Evolutionary conservation across 352 stramenopile species (phyloP), one percentile per base, ranked within the genome.

Genomic region (Pythium angustatum): DNA sequence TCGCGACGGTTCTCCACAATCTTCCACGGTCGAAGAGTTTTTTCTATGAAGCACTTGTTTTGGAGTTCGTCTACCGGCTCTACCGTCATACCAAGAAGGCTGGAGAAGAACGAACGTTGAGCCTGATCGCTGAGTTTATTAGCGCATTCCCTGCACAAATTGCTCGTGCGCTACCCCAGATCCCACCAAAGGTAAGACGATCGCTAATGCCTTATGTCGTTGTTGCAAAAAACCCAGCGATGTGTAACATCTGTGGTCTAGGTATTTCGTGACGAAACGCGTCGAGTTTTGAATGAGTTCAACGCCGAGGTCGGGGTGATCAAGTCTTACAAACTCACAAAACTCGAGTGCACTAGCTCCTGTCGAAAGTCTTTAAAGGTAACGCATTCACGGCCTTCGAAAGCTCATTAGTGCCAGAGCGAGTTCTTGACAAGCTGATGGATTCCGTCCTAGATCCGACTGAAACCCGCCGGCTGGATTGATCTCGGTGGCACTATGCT

Each of bases 21-120:
- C 48, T 81, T 34, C 67, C 73, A 17, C 31, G 68, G 38, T 58
- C 59, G 26, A 76, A 76, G 38, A 78, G 70, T 26, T 81, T 81
- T 30, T 67, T 67, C 31, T 78, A 66, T 31, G 26, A 78, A 41
- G 70, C 73, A 21, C 61, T 81, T 5, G 22, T 78, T 0, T 54
- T 81, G 11, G 73, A 81, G 40, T 30, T 81, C 10, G 40, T 68
- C 2, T 81, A 76, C 56, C 47, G 73, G 48, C 43, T 78, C 3
- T 48, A 69, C 41, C 70, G 73, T 12, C 56, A 71, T 11, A 47
- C 54, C 19, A 69, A 62, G 40, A 80, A 74, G 55, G 40, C 26
- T 3, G 24, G 58, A 26, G 34, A 66, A 36, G 21, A 47, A 7
- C 7, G 26, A 17, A 52, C 40, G 19, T 12, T 56, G 28, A 22